Evolutionary conservation across 2,329 filamentous ascomycete species (phyloP), one percentile per base, ranked within the genome.

Genomic region (Pyrenochaeta sp.): DNA sequence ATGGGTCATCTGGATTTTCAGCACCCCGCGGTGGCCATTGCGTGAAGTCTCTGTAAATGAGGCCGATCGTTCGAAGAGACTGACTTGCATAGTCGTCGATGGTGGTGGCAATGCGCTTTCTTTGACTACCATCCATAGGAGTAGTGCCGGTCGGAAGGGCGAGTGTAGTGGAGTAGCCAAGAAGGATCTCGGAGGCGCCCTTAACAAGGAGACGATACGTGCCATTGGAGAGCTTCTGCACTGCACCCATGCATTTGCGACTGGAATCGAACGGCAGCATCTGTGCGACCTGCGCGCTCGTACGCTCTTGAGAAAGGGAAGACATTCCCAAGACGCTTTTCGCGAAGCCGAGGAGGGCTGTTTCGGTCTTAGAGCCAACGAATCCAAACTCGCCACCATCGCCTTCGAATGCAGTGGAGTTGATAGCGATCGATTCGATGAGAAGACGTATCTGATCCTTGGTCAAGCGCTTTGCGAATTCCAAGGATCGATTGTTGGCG

Each of bases 1-100:
- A 27, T 9, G 80, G 73, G 65, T 90, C 87, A 58, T 90, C 88
- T 59, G 89, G 85, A 28, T 83, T 73, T 22, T 78, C 56, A 82
- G 46, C 80, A 85, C 24, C 83, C 9, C 55, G 56, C 6, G 92
- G 92, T 30, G 93, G 93, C 93, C 93, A 90, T 50, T 86, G 84
- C n/a, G 90, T 85, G 65, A 94, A 96, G 68, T 96, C 93, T 55
- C 88, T 89, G 78, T 92, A 96, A 51, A 92, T 83, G 64, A 96
- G 85, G 44, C 89, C 91, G 67, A 96, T 95, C 0, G 92, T 96
- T 60, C 93, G 87, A 30, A 96, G 84, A 8, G 92, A 95, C 24
- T 89, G 85, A 30, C 85, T 87, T 8, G 93, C 93, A 73, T 96
- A 96, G 9, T 86, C 81, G 1, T 81, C 77, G 1, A 92, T 80